Conservation (phyloP, 139 green algal genomes). For the Haematococcus sp. region DNA sequence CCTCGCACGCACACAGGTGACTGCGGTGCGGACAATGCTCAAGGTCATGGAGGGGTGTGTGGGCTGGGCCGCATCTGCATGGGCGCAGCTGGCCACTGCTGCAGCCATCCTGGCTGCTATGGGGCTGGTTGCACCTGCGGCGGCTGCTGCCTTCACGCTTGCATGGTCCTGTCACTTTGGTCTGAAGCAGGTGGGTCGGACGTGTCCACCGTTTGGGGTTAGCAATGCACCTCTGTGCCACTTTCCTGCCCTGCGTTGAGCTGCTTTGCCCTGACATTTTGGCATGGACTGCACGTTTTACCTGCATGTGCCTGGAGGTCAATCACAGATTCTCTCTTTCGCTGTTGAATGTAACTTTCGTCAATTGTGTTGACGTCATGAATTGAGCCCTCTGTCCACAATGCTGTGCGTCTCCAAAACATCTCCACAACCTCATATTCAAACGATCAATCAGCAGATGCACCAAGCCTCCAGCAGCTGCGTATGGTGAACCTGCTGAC, state of each 20-base stretch:
- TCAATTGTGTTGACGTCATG: too few species aligned
- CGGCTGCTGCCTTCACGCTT: slow-evolving; percentile 7
- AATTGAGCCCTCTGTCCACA: too few species aligned
- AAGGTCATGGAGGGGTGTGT: slow-evolving; percentile 22
- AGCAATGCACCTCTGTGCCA: background rate
- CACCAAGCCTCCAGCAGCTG: too few species aligned
- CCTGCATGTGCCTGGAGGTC: too few species aligned
- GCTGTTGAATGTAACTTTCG: too few species aligned
- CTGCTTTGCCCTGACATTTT: background rate
- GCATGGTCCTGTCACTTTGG: background rate
- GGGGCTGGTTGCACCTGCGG: slow-evolving; percentile 4
- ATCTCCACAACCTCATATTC: too few species aligned
- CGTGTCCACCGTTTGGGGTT: background rate
- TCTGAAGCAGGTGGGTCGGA: background rate
- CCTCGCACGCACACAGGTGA: background rate
- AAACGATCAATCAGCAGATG: too few species aligned
- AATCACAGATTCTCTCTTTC: too few species aligned
- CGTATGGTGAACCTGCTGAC: too few species aligned
- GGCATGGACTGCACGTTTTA: background rate
- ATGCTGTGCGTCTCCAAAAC: too few species aligned
- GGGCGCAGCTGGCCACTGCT: slow-evolving; percentile 10
- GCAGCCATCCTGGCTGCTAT: slow-evolving; percentile 15
- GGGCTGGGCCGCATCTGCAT: slow-evolving; percentile 13
- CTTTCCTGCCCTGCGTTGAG: background rate
- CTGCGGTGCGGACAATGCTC: slow-evolving; percentile 11